phyloP scores from a whole-genome alignment of 225 moss, liverwort and hornwort species.

The Sphagnum tenellum region DNA sequence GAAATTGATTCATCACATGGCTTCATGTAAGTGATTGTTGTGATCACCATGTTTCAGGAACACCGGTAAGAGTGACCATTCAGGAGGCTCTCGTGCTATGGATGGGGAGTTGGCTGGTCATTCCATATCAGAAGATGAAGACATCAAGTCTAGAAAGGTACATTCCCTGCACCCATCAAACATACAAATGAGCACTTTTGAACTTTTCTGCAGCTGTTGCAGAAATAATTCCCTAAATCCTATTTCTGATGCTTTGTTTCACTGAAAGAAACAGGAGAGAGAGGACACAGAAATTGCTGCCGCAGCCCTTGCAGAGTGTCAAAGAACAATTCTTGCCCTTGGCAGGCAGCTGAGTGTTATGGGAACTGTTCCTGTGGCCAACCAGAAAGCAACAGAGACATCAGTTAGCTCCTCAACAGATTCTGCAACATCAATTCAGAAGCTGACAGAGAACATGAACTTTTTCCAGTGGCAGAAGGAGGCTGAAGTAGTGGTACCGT shows the following conservation, averaged over 20 bases:
- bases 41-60: constrained; percentile 14
- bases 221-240: constrained; percentile 17
- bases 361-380: constrained; percentile 11
- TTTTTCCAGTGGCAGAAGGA: constrained; percentile 41
- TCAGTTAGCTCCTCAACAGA: constrained; percentile 21
- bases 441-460: constrained; percentile 48
- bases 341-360: constrained; percentile 51
- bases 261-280: constrained; percentile 17
- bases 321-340: constrained; percentile 29
- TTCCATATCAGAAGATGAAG: constrained; percentile 52
- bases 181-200: too few species aligned
- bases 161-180: too few species aligned
- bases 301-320: constrained; percentile 34
- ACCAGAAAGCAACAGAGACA: constrained; percentile 17
- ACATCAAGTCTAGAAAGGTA: constrained; percentile 11
- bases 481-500: background rate
- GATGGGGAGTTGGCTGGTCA: constrained; percentile 34
- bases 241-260: too few species aligned
- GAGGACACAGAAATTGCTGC: constrained; percentile 39
- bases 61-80: constrained; percentile 30
- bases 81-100: constrained; percentile 38
- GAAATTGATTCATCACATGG: background rate
- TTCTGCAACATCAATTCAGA: constrained; percentile 40
- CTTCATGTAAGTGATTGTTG: background rate
- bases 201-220: constrained; percentile 15